Conservation (phyloP, 1,139 yeast species). For the Zygosaccharomyces sapae region DNA sequence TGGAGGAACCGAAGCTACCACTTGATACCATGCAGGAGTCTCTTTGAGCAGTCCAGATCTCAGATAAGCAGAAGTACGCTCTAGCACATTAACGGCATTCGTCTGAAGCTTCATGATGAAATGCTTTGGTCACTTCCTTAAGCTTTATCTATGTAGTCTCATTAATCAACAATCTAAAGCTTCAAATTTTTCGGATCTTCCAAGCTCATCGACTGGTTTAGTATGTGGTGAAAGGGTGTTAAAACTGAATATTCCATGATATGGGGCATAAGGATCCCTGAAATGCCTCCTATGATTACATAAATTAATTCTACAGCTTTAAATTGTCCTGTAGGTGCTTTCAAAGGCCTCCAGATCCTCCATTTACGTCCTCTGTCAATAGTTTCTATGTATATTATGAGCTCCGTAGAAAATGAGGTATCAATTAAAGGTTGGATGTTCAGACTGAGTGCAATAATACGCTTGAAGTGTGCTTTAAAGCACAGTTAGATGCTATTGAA, state of each 20-base stretch:
- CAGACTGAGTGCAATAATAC: neutral
- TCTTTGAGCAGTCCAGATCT: constrained; percentile 58
- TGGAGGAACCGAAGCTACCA: constrained; percentile 79
- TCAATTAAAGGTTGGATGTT: neutral
- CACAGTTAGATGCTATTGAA: neutral
- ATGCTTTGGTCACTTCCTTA: neutral
- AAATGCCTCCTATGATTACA: neutral
- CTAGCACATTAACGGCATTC: constrained; percentile 66
- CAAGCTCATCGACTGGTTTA: neutral
- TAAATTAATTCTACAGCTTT: neutral
- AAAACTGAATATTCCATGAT: neutral
- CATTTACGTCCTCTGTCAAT: neutral
- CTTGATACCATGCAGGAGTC: constrained; percentile 86
- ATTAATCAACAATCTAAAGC: neutral
- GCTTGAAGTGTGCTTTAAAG: neutral
- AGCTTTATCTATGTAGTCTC: neutral
- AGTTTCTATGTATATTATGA: neutral
- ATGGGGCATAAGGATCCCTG: neutral
- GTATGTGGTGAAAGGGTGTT: neutral
- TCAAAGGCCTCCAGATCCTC: neutral
- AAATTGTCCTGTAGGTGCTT: neutral
- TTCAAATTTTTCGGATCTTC: constrained; percentile 1
- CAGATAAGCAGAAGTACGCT: constrained; percentile 69
- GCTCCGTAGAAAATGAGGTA: constrained; percentile 2
- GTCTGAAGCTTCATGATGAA: constrained; percentile 59